Evolutionary conservation across 495 filamentous ascomycete species (phyloP), one percentile per base, ranked within the genome.

Genomic region (Astrocystis sublimbata): DNA sequence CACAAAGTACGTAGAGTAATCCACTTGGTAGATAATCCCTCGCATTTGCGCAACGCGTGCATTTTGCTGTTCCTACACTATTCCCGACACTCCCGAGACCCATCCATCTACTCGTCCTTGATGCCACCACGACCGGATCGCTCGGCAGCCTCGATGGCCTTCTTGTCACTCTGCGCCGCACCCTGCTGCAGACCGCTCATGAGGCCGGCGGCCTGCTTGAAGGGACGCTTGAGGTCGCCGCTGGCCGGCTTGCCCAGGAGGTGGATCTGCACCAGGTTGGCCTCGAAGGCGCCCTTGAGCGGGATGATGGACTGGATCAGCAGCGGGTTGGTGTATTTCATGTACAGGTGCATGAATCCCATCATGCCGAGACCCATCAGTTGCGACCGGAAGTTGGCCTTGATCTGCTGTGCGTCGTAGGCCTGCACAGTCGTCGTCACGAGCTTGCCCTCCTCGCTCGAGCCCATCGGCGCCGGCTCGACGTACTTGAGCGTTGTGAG

Each of bases 301-400:
- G 94, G 94, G 74, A 98, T 93, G 83, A 98, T 96, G 71, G 89
- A 92, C 85, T 98, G 94, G 83, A 98, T 96, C 72, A 98, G 79
- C 38, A 98, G 90, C 35, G 94, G 94, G 86, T 97, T 98, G 80
- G 93, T 97, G 89, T 97, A 98, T 78, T 96, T 91, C 81, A 98
- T 88, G 87, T 98, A 98, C 66, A 97, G 63, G 81, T 97, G 94
- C 94, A 98, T 98, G 71, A 97, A 88, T 63, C 77, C 85, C 94
- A 98, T 98, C 94, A 98, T 98, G 69, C 85, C 92, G 51, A 98
- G 82, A 52, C 94, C 94, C 89, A 96, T 97, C 65, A 96, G 78
- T 75, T 97, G 92, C 65, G 87, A 83, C 80, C 92, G 92, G 79
- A 89, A 89, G 66, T 91, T 80, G 66, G 83, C 82, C 79, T 88